Percentiles rank a stretch among this genome's conserved stretches.
Conservation (phyloP, 1,284 basidiomycete species). For the Vanrija humicola region DNA sequence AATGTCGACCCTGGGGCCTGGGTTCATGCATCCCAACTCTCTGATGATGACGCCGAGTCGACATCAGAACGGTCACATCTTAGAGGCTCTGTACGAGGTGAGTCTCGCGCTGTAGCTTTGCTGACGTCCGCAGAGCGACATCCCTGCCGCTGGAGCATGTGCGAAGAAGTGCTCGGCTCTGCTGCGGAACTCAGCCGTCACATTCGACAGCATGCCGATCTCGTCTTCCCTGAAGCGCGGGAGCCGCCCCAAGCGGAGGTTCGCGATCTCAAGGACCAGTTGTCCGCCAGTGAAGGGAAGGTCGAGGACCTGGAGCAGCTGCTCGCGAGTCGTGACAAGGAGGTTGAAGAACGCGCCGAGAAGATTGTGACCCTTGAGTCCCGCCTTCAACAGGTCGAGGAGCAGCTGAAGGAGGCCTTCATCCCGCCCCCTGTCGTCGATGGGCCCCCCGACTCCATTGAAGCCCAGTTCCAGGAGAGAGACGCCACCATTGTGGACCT, state of each 20-base stretch:
- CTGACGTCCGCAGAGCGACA: not conserved
- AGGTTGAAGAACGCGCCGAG: not conserved
- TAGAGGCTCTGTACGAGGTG: no score
- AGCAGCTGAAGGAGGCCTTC: not conserved
- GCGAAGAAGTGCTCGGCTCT: not conserved
- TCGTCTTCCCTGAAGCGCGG: not conserved
- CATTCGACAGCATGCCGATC: constrained; percentile 3
- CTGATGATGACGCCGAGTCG: no score
- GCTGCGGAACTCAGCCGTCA: constrained; percentile 1
- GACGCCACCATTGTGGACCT: constrained; percentile 6
- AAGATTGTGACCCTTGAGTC: not conserved
- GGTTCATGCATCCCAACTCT: no score
- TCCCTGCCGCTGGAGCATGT: not conserved
- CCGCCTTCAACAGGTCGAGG: not conserved
- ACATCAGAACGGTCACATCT: no score
- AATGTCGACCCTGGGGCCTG: no score
- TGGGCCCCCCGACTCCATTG: not conserved
- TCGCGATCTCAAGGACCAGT: no score
- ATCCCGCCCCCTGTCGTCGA: not conserved
- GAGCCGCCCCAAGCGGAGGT: no score
- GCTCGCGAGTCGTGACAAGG: no score
- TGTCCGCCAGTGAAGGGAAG: no score
- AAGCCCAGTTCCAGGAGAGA: constrained; percentile 7
- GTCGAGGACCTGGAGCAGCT: no score
- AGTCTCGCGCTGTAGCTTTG: no score